Base-by-base conservation (phyloP, 2,329 filamentous ascomycete genomes). In the Mariannaea sp. region DNA sequence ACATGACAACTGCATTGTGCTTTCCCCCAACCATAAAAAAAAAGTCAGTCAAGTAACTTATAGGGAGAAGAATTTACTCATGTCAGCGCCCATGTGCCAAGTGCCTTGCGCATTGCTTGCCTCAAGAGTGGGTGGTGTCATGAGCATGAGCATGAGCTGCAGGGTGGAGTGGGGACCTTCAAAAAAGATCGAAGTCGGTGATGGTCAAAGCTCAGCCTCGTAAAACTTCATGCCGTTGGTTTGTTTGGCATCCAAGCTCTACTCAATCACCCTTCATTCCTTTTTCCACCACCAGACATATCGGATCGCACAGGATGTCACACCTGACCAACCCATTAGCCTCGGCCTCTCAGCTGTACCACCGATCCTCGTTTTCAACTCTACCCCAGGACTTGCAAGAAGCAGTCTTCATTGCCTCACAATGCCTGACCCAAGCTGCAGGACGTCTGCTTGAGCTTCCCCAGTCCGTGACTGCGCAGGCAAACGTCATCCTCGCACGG, bases 381-480 rank as follows among this genome's bases (percentile, higher is more conserved):
- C 71, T 92, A 2, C 87, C 89, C 1, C 73, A 75, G 26, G 85
- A 90, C 59, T 76, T 93, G 12, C 88, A 90, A 70, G 85, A 89
- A 67, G 81, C 83, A 57, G 78, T 92, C 58, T 86, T 88, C 64
- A 88, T 86, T 70, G 80, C 86, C 48, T 86, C 87, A 29, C 85
- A 89, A 68, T 82, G 83, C 62, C 81, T 93, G 36, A 90, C 88
- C 3, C 90, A 94, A 72, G 85, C 87, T 17, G 88, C 89, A 9
- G 90, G 90, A 24, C 80, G 95, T 44, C 82, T 97, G 14, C 80
- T 99, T 3, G 84, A 90, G 41, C 79, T 97, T 32, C 89, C 91
- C 6, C 92, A 96, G 69, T 90, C 92, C 62, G 84, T 90, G 32
- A 90, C 94, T 32, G 89, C 92, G 4, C 89, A 92, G 66, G 90